Evolutionary conservation across 805 yeast genomes (phyloP).

Genomic region (Candida jianshihensis): DNA sequence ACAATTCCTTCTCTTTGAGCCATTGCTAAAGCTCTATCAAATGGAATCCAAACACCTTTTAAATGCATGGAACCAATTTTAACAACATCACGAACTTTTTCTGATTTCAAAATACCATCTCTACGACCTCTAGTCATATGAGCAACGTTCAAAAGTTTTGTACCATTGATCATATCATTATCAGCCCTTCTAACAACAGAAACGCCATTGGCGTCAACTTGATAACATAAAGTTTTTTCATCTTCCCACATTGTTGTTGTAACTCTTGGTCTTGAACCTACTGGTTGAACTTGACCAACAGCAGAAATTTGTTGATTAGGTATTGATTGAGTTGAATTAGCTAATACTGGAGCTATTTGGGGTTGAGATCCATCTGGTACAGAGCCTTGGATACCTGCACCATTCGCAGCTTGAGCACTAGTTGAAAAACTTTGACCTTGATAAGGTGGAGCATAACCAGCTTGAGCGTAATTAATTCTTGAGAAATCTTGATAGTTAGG

Average conservation of each 20-base stretch:
- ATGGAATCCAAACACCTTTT: constrained; percentile 89
- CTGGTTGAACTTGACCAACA: constrained; percentile 24
- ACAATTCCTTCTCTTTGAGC: constrained; percentile 75
- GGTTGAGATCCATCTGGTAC: constrained; percentile 14
- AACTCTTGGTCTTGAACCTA: constrained; percentile 44
- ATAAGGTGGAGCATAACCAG: constrained; percentile 17
- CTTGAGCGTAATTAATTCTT: constrained; percentile 19
- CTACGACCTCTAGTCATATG: constrained; percentile 84
- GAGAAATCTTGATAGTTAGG: constrained; percentile 19
- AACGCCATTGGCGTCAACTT: constrained; percentile 76
- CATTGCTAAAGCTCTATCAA: constrained; percentile 73
- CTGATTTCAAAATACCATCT: constrained; percentile 77
- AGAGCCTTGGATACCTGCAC: constrained; percentile 11
- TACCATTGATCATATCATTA: constrained; percentile 80
- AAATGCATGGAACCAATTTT: constrained; percentile 84
- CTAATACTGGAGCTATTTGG: not conserved
- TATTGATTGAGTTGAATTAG: constrained; percentile 5
- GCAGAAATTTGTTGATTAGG: constrained; percentile 10
- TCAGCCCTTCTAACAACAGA: constrained; percentile 80
- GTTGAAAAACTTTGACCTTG: constrained; percentile 11
- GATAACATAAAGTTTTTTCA: constrained; percentile 77
- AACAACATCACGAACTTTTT: constrained; percentile 71
- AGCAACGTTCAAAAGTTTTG: constrained; percentile 75
- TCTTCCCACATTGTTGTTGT: constrained; percentile 91
- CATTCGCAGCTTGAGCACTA: constrained; percentile 3